phyloP scores from a whole-genome alignment of 2,329 filamentous ascomycete species.

The Colletotrichum sp. region DNA sequence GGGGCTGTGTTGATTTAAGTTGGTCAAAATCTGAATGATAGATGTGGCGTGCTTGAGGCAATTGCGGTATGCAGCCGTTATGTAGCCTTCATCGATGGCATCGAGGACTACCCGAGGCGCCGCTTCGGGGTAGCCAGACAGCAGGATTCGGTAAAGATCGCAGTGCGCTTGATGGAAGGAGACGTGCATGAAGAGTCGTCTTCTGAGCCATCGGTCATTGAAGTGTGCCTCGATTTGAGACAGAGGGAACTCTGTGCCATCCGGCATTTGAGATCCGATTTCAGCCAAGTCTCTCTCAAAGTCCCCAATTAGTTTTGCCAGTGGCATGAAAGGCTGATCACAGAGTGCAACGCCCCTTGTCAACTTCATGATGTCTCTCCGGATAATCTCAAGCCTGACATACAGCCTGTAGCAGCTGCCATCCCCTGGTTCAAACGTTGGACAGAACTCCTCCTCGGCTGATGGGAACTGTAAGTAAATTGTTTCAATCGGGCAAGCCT shows the following conservation, averaged over 20 bases:
- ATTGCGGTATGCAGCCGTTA: conserved; percentile 31
- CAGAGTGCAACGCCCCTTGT: conserved; percentile 24
- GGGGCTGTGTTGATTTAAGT: conserved; percentile 29
- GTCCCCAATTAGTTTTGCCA: conserved; percentile 23
- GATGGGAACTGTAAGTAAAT: conserved; percentile 46
- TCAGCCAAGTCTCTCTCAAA: conserved; percentile 21
- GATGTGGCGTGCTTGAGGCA: conserved; percentile 42
- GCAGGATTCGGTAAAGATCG: conserved; percentile 47
- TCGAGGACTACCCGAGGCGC: conserved; percentile 35
- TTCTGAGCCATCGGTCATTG: conserved; percentile 22
- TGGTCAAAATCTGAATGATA: conserved; percentile 38
- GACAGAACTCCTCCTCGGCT: conserved; percentile 45
- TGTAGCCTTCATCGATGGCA: conserved; percentile 29
- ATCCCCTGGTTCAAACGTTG: conserved; percentile 7
- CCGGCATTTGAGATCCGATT: conserved; percentile 21
- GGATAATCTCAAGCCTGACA: conserved; percentile 26
- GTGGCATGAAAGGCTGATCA: conserved; percentile 23
- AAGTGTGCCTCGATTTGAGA: conserved; percentile 6
- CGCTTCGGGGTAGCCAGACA: conserved; percentile 44
- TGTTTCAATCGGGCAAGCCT: conserved; percentile 41
- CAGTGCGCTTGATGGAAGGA: conserved; percentile 48
- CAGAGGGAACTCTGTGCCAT: conserved; percentile 18
- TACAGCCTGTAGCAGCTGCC: conserved; percentile 22
- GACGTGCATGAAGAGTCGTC: conserved; percentile 34
- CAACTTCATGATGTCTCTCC: conserved; percentile 28